phyloP scores from a whole-genome alignment of 2,329 filamentous ascomycete species.

The Fusarium sp. region DNA sequence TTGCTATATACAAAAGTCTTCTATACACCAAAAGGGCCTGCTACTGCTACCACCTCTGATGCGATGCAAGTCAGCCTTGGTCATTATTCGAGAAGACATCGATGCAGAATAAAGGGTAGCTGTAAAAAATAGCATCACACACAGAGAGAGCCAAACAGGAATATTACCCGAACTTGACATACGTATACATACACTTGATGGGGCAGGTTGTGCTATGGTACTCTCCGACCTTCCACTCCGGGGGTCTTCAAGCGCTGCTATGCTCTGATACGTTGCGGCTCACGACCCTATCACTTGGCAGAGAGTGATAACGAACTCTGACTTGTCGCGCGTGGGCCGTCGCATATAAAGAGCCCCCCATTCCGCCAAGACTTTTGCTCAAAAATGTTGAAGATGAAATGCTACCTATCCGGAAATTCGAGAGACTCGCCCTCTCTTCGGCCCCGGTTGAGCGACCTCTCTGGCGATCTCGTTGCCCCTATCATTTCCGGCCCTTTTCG shows the following conservation, averaged over 20 bases:
- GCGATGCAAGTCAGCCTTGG: conserved; percentile 7
- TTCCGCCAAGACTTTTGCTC: conserved; percentile 29
- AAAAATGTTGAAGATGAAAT: conserved; percentile 23
- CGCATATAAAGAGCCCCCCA: conserved; percentile 22
- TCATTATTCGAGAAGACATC: conserved; percentile 5
- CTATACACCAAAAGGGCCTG: neutral
- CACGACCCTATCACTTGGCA: conserved; percentile 28
- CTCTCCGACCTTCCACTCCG: conserved; percentile 22
- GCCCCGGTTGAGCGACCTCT: neutral
- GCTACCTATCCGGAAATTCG: conserved; percentile 5
- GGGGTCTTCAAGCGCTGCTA: conserved; percentile 7
- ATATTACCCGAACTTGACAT: conserved; percentile 4
- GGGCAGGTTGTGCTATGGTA: conserved; percentile 8
- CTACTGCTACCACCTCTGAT: neutral
- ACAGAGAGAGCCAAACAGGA: conserved; percentile 2
- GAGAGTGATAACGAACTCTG: conserved; percentile 8
- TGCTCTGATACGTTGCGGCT: neutral
- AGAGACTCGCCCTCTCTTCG: conserved; percentile 14
- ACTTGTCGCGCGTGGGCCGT: conserved; percentile 14
- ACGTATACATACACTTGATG: neutral
- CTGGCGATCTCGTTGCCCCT: conserved; percentile 22
- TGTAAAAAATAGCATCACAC: neutral
- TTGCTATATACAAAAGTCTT: neutral
- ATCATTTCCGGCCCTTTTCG: neutral
- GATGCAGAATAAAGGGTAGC: neutral